Percentiles rank a stretch among this genome's conserved stretches.
Evolutionary conservation across 169 alveolate genomes (phyloP).

Genomic region (Amoebophrya sp.): DNA sequence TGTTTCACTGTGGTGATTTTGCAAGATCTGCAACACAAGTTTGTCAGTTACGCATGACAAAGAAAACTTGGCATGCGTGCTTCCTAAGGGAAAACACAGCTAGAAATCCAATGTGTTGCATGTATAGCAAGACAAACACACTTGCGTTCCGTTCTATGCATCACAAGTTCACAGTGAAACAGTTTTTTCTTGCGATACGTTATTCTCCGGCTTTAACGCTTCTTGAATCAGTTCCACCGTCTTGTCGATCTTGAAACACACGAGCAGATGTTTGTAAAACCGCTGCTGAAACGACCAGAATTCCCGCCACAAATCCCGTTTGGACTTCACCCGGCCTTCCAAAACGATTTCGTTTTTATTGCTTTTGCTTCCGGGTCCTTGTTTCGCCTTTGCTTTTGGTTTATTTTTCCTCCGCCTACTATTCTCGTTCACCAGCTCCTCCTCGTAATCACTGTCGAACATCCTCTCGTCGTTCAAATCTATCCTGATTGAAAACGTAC

Average conservation of each 20-base stretch:
- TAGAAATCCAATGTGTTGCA: too few relatives aligned
- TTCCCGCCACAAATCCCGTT: not conserved
- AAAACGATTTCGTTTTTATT: not conserved
- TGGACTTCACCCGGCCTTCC: not conserved
- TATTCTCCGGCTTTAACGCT: not conserved
- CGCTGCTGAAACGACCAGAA: not conserved
- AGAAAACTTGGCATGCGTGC: too few relatives aligned
- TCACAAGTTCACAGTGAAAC: too few relatives aligned
- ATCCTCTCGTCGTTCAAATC: not conserved
- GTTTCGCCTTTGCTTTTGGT: not conserved
- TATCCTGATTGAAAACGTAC: too few relatives aligned
- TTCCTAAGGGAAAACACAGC: too few relatives aligned
- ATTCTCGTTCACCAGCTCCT: not conserved
- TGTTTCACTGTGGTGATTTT: too few relatives aligned
- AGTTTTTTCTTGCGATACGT: too few relatives aligned
- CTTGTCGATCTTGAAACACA: not conserved
- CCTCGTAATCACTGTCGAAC: not conserved
- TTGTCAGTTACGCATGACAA: too few relatives aligned
- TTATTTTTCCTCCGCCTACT: not conserved
- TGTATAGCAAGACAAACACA: too few relatives aligned
- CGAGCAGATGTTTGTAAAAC: not conserved
- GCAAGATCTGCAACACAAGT: too few relatives aligned
- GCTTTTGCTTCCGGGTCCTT: not conserved
- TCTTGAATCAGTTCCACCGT: not conserved
- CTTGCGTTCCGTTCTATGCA: too few relatives aligned